phyloP scores from a whole-genome alignment of 2,329 filamentous ascomycete species.

The Dissoconium aciculare region DNA sequence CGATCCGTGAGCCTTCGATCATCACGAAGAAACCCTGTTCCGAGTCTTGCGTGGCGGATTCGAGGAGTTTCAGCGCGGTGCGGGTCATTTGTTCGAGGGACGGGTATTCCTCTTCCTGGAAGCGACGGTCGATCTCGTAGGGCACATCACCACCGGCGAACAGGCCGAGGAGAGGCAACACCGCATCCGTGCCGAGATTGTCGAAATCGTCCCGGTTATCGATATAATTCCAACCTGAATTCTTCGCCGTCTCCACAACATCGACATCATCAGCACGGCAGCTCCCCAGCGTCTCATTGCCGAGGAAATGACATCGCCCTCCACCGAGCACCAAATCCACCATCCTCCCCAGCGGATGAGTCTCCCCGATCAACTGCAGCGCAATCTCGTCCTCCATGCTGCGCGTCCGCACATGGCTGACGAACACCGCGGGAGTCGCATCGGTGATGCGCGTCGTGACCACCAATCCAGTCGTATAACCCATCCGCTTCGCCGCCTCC shows the following conservation, averaged over 20 bases:
- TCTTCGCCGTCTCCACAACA: conserved; percentile 55
- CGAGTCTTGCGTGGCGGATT: conserved; percentile 63
- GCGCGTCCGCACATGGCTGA: conserved; percentile 67
- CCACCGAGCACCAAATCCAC: conserved; percentile 90
- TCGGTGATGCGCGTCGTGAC: conserved; percentile 93
- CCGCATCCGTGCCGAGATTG: conserved; percentile 50
- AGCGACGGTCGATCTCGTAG: conserved; percentile 79
- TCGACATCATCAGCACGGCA: conserved; percentile 70
- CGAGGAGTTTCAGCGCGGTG: conserved; percentile 65
- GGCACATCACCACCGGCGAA: conserved; percentile 74
- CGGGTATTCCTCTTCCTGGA: conserved; percentile 66
- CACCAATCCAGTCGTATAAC: conserved; percentile 83
- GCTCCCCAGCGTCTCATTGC: conserved; percentile 65
- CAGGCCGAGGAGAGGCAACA: conserved; percentile 73
- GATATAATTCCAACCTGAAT: conserved; percentile 70
- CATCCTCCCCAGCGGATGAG: conserved; percentile 69
- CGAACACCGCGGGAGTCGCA: conserved; percentile 91
- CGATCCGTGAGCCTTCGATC: conserved; percentile 93
- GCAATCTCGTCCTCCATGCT: conserved; percentile 81
- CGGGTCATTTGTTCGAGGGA: conserved; percentile 82
- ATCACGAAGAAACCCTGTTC: conserved; percentile 96
- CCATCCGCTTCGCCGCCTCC: conserved; percentile 82
- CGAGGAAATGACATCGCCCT: conserved; percentile 81
- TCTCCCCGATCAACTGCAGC: conserved; percentile 67
- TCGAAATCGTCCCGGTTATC: conserved; percentile 57